Evolutionary conservation across 495 filamentous ascomycete species (phyloP).

Genomic region (Penicillium paradoxum): DNA sequence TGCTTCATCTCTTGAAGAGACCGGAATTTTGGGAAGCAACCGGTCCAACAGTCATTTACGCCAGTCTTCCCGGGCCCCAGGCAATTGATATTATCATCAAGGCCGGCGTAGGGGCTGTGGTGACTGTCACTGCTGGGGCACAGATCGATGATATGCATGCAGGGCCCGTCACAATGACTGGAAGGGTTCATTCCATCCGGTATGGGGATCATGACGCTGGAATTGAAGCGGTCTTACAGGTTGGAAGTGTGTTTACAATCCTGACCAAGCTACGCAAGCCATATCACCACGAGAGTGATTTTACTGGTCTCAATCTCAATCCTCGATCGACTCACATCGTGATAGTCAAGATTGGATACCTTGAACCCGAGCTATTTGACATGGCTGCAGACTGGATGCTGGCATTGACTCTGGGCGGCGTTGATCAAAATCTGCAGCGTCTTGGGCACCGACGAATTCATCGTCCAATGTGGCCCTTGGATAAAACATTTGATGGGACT

Average conservation of each 20-base stretch:
- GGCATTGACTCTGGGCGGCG: conserved; percentile 49
- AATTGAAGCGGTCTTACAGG: conserved; percentile 47
- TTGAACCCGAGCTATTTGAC: conserved; percentile 53
- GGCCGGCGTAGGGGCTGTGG: conserved; percentile 45
- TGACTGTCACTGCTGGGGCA: conserved; percentile 53
- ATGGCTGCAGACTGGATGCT: conserved; percentile 56
- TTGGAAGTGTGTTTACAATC: conserved; percentile 52
- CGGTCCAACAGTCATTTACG: conserved; percentile 49
- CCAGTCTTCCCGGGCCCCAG: conserved; percentile 49
- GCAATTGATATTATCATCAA: conserved; percentile 41
- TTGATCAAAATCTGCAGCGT: conserved; percentile 49
- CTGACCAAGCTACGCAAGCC: conserved; percentile 54
- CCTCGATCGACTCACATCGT: conserved; percentile 49
- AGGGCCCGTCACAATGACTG: conserved; percentile 51
- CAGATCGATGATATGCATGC: conserved; percentile 50
- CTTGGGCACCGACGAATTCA: conserved; percentile 46
- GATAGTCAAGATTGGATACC: conserved; percentile 56
- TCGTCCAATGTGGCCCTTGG: conserved; percentile 55
- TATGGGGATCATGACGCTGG: conserved; percentile 47
- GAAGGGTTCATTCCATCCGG: conserved; percentile 49
- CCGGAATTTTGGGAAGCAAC: conserved; percentile 40
- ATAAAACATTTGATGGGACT: conserved; percentile 29
- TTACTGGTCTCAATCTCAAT: conserved; percentile 43
- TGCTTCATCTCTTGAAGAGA: conserved; percentile 42
- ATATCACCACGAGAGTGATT: conserved; percentile 53